phyloP scores from a whole-genome alignment of 2,329 filamentous ascomycete genomes.

The Sclerotiophoma versabilis region DNA sequence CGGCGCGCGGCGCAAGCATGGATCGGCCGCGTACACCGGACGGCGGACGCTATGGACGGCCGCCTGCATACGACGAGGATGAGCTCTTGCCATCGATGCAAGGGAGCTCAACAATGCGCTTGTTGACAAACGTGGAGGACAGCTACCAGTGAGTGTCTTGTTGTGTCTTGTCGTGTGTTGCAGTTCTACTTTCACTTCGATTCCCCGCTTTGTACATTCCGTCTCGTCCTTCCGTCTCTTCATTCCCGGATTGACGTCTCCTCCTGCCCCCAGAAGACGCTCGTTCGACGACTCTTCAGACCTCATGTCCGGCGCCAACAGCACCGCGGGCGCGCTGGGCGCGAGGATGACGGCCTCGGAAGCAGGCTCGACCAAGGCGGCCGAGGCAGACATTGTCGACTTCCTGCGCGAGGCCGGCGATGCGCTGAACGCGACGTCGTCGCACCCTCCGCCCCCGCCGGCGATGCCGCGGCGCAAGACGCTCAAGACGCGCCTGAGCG shows the following conservation, averaged over 20 bases:
- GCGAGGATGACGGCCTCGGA: constrained; percentile 33
- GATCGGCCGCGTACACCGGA: constrained; percentile 44
- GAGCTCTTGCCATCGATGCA: constrained; percentile 43
- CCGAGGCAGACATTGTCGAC: constrained; percentile 52
- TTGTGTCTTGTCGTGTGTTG: constrained; percentile 13
- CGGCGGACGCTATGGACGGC: constrained; percentile 48
- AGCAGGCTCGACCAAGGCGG: constrained; percentile 40
- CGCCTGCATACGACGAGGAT: constrained; percentile 56
- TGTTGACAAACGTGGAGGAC: constrained; percentile 57
- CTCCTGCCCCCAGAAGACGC: constrained; percentile 34
- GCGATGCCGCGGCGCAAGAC: constrained; percentile 34
- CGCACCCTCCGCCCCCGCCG: neutral
- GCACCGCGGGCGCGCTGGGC: constrained; percentile 45
- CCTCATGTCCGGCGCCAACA: constrained; percentile 40
- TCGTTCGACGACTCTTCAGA: constrained; percentile 42
- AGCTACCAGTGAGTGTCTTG: constrained; percentile 51
- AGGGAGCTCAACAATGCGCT: constrained; percentile 57
- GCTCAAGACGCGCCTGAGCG: constrained; percentile 32
- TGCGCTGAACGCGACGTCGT: constrained; percentile 34
- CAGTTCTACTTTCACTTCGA: constrained; percentile 18
- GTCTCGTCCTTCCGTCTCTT: constrained; percentile 9
- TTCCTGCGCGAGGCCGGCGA: constrained; percentile 52
- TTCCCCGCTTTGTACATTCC: constrained; percentile 20
- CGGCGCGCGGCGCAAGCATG: constrained; percentile 36
- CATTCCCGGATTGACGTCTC: constrained; percentile 28